Conservation (phyloP, 495 filamentous ascomycete genomes). For the Podospora tetraspora region DNA sequence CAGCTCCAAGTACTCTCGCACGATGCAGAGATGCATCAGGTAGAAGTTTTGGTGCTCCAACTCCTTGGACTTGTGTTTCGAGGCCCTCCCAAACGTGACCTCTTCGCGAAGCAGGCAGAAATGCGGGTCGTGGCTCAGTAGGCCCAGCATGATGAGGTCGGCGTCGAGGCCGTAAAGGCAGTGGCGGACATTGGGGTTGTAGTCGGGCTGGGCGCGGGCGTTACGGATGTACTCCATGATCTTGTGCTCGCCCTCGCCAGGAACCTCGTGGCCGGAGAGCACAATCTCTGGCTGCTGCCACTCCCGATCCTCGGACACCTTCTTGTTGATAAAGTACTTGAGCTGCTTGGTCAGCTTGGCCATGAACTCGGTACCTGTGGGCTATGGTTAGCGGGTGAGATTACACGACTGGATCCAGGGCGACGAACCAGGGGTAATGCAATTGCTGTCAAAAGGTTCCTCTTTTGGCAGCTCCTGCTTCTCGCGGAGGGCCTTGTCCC, state of each 20-base stretch:
- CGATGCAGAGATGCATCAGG: conserved; percentile 93
- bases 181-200: conserved; percentile 92
- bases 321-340: conserved; percentile 98
- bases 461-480: conserved; percentile 92
- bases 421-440: conserved; percentile 77
- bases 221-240: conserved; percentile 99
- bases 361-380: conserved; percentile 80
- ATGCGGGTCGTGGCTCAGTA: conserved; percentile 96
- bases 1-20: conserved; percentile 91
- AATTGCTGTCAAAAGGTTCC: conserved; percentile 96
- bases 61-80: conserved; percentile 83
- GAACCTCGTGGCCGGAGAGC: conserved; percentile 97
- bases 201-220: conserved; percentile 88
- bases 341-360: conserved; percentile 87
- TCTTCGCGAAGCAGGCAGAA: conserved; percentile 97
- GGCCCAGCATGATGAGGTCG: conserved; percentile 96
- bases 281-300: conserved; percentile 97
- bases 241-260: conserved; percentile 98
- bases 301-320: conserved; percentile 91
- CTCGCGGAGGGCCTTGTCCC: conserved; percentile 82
- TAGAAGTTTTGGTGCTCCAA: conserved; percentile 99
- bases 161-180: conserved; percentile 97
- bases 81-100: conserved; percentile 89
- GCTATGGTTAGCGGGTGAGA: background rate
- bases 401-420: background rate